These are phyloP conservation scores for Rhododendron vialii DNA, from an alignment of 148 eudicot species.

Conservation along the genomic window DNA sequence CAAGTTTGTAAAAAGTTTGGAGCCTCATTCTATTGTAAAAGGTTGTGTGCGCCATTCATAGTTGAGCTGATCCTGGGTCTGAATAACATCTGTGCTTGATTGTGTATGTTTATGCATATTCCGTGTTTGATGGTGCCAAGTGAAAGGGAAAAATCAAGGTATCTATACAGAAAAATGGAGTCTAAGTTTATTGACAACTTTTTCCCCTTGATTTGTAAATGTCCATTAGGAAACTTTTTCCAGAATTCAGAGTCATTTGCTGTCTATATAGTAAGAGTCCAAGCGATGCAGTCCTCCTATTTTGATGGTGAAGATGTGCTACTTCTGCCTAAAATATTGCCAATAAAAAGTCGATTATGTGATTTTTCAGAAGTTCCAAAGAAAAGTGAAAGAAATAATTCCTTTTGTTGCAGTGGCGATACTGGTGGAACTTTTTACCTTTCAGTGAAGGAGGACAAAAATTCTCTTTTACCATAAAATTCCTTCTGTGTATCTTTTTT, in stretches of 20 bases:
- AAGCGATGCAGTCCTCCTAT: neutral
- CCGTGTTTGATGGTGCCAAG: neutral
- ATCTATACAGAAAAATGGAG: neutral
- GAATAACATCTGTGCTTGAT: neutral
- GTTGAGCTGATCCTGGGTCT: neutral
- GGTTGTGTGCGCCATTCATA: neutral
- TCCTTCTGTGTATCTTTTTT: neutral
- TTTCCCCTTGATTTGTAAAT: neutral
- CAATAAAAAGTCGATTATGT: neutral
- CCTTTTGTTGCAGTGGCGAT: neutral
- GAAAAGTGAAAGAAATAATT: neutral
- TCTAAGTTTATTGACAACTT: neutral
- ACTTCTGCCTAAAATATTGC: neutral
- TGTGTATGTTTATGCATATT: neutral
- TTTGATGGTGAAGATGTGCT: neutral
- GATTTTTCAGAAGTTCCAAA: neutral
- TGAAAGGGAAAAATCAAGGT: neutral
- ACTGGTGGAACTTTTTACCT: neutral
- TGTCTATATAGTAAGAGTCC: neutral
- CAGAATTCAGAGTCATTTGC: neutral
- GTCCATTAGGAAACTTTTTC: neutral
- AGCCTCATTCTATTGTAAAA: neutral
- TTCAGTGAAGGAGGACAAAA: neutral
- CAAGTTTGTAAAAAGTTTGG: neutral
- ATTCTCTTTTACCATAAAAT: neutral